Evolutionary conservation across 208 protist species (phyloP).

Genomic region (Leishmania tropica): DNA sequence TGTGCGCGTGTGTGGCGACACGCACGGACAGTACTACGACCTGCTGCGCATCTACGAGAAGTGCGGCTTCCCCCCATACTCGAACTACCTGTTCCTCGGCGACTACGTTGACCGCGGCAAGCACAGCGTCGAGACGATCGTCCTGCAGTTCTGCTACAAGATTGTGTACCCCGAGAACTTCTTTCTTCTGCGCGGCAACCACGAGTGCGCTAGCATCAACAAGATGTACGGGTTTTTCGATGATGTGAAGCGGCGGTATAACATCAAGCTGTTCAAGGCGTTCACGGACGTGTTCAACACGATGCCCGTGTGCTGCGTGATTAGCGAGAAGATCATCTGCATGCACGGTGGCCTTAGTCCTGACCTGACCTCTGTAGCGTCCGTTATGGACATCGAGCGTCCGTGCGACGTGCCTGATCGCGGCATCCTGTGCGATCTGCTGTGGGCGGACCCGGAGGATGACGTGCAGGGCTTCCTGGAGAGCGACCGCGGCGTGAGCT

Average conservation of each 20-base stretch:
- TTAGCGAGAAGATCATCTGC: no score
- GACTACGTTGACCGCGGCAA: conserved; percentile 99
- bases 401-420: no score
- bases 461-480: conserved; percentile 86
- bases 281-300: no score
- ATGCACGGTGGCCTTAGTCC: no score
- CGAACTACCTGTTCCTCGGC: conserved; percentile 99
- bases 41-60: conserved; percentile 99
- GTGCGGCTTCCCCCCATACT: conserved; percentile 98
- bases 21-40: conserved; percentile 99
- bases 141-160: conserved; percentile 95
- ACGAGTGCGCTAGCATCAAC: conserved; percentile 99
- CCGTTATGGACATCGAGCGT: no score
- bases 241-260: conserved; percentile 95
- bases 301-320: no score
- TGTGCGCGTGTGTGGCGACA: conserved; percentile 95
- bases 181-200: conserved; percentile 99
- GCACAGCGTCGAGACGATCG: conserved; percentile 95
- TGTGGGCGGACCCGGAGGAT: conserved; percentile 98
- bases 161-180: conserved; percentile 98
- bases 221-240: conserved; percentile 99
- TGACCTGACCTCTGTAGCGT: no score
- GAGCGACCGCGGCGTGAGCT: conserved; percentile 99
- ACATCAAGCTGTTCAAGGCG: conserved; percentile 98
- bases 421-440: no score